Evolutionary conservation across 306 rosid genomes (phyloP).

Genomic region (Quercus engelmannii): DNA sequence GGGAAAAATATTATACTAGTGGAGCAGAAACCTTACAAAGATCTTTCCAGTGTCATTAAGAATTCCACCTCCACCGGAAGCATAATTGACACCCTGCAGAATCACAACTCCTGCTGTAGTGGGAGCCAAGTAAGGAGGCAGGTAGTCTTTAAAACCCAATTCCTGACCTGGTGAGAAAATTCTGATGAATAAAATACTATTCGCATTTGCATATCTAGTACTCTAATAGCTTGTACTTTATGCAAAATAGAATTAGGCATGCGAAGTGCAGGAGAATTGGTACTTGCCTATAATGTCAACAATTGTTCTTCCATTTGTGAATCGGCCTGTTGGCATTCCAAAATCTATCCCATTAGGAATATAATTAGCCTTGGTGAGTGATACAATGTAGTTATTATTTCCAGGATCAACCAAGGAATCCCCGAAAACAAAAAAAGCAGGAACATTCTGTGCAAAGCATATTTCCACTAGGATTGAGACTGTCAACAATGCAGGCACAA

Average conservation of each 20-base stretch:
- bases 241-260: not conserved
- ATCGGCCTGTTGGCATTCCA: constrained; percentile 67
- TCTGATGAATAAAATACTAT: not conserved
- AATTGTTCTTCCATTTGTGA: constrained; percentile 73
- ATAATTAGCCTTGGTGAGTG: constrained; percentile 54
- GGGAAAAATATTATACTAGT: not conserved
- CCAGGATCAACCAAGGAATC: constrained; percentile 74
- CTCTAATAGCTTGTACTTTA: not conserved
- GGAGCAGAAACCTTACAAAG: constrained; percentile 45
- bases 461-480: constrained; percentile 15
- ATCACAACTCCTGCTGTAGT: constrained; percentile 44
- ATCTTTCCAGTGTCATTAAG: constrained; percentile 53
- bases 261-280: not conserved
- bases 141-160: constrained; percentile 36
- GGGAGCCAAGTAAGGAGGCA: constrained; percentile 67
- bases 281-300: constrained; percentile 58
- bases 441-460: constrained; percentile 31
- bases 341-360: constrained; percentile 68
- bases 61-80: constrained; percentile 76
- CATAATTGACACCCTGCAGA: constrained; percentile 70
- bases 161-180: constrained; percentile 43
- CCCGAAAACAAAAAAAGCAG: constrained; percentile 69
- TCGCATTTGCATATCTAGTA: not conserved
- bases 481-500: constrained; percentile 13
- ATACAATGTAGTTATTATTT: constrained; percentile 56